Conservation (phyloP, 1,284 basidiomycete genomes). For the Leccinum griseonigrum region DNA sequence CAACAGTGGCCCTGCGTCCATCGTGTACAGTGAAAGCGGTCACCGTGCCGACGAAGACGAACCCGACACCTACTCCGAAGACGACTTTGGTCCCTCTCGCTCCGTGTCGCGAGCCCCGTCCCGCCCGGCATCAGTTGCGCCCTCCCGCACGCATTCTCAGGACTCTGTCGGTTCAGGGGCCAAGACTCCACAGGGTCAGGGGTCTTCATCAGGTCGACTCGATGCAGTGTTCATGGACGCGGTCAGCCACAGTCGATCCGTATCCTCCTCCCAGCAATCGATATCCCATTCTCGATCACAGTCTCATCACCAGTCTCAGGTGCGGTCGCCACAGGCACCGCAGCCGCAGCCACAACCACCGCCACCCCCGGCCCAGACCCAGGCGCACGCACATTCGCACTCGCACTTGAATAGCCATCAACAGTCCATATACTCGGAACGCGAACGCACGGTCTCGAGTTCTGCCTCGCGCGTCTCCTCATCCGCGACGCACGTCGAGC, state of each 20-base stretch:
- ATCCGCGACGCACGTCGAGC: conserved; percentile 24
- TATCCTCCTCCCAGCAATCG: conserved; percentile 22
- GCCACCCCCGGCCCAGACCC: background rate
- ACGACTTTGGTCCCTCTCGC: conserved; percentile 40
- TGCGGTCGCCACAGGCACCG: background rate
- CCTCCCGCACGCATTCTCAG: conserved; percentile 31
- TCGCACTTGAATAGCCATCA: background rate
- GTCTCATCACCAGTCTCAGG: conserved; percentile 12
- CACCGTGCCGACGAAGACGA: conserved; percentile 72
- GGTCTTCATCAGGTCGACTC: conserved; percentile 9
- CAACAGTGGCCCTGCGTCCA: conserved; percentile 67
- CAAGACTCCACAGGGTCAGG: conserved; percentile 28
- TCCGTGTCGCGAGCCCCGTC: conserved; percentile 29
- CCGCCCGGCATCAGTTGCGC: conserved; percentile 28
- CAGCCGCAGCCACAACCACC: background rate
- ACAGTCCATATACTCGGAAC: conserved; percentile 25
- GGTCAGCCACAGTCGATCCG: conserved; percentile 21
- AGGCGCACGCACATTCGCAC: background rate
- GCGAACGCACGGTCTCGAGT: conserved; percentile 23
- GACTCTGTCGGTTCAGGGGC: conserved; percentile 29
- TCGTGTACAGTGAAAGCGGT: conserved; percentile 76
- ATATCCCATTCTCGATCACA: conserved; percentile 17
- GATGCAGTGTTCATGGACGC: conserved; percentile 26
- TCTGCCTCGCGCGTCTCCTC: conserved; percentile 29
- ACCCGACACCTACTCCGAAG: conserved; percentile 51